These are phyloP conservation scores for Microbotryum intermedium DNA, from an alignment of 1,284 basidiomycete genomes.

Conservation along the genomic window DNA sequence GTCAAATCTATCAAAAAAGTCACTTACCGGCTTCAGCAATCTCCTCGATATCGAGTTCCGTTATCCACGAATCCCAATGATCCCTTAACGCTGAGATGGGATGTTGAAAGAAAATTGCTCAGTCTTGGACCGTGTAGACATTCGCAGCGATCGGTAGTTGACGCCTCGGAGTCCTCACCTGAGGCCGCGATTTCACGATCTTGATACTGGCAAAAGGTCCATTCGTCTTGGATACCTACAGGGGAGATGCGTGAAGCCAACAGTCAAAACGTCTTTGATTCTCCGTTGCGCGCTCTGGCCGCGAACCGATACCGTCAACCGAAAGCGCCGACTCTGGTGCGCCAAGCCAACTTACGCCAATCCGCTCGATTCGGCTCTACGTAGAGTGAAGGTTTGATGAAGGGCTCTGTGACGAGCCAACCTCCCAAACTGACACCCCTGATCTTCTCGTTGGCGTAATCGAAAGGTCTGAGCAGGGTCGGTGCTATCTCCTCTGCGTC, in stretches of 20 bases:
- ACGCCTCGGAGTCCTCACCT: too few species aligned
- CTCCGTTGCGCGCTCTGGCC: too few species aligned
- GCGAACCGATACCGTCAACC: too few species aligned
- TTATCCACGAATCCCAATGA: constrained; percentile 67
- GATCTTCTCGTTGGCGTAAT: not conserved
- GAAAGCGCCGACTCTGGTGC: too few species aligned
- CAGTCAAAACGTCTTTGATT: too few species aligned
- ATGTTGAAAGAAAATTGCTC: constrained; percentile 40
- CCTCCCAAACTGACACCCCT: constrained; percentile 59
- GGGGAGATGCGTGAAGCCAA: constrained; percentile 2
- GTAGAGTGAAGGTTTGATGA: too few species aligned
- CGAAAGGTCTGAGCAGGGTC: too few species aligned
- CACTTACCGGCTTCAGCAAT: constrained; percentile 58
- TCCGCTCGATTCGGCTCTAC: too few species aligned
- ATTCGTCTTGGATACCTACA: constrained; percentile 57
- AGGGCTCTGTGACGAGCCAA: constrained; percentile 65
- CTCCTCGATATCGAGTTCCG: constrained; percentile 56
- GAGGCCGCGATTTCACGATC: too few species aligned
- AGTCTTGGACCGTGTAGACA: constrained; percentile 37
- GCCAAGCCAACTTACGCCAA: too few species aligned
- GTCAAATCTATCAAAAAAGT: constrained; percentile 44
- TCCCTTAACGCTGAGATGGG: constrained; percentile 33
- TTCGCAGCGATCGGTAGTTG: not conserved
- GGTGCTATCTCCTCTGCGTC: too few species aligned
- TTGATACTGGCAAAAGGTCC: constrained; percentile 48